Evolutionary conservation across 1,284 basidiomycete genomes (phyloP), one percentile per base, ranked within the genome.

Genomic region (Termitomyces sp.): DNA sequence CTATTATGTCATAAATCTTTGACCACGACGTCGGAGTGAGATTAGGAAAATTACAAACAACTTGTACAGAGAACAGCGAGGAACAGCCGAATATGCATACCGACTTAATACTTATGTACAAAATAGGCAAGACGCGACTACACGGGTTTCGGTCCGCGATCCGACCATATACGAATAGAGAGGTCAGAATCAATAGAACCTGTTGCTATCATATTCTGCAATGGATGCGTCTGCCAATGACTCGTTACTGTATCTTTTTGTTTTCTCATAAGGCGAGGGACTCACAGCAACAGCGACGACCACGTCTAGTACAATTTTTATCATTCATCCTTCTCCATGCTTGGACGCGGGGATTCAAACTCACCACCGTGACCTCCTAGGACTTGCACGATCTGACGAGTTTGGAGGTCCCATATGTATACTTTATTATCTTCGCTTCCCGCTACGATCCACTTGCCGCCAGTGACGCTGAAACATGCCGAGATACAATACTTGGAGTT

Each of bases 331-430:
- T 17, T 24, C 24, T 49, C 38, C 19, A 30, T 19, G 50, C 53
- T 10, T 48, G 15, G 15, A 24, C 24, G 44, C 24, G 36, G 46
- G 21, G 34, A 43, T 30, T 42, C 9, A 48, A 55, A 61, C 77
- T 50, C 48, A 88, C 87, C 90, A 45, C 74, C 76, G 71, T 94
- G 92, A 1, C 84, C 91, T 56, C 88, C 83, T 44, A 96, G 75
- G 0, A 85, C 78, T 61, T 90, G 86, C 4, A 94, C 83, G 42
- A 95, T 78, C 62, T 90, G 82, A 19, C 92, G 81, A 4, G 84
- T 88, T 67, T 98, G 94, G 30, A 98, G 67, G 69, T 98, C 93
- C 94, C 94, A 98, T 5, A 97, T 78, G 56, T 93, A 88, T 7
- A 92, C 81, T 62, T 89, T 90, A 64, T 90, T 80, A 66, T 98